These are phyloP conservation scores for Moesziomyces globuligerus DNA, from an alignment of 1,284 basidiomycete species.

Conservation along the genomic window DNA sequence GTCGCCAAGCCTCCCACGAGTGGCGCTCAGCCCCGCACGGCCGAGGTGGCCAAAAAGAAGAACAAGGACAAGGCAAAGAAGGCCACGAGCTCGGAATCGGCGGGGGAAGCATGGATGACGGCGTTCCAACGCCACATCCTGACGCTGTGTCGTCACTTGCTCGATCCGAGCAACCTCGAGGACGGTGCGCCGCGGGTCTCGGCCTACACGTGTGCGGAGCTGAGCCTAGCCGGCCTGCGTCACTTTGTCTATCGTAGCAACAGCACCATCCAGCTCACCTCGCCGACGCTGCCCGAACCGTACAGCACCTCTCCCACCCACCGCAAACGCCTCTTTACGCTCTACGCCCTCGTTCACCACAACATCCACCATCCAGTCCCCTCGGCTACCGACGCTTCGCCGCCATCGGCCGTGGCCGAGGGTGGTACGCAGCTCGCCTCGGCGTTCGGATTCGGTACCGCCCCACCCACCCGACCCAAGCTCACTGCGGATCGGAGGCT, in stretches of 20 bases:
- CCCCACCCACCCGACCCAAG: conserved; percentile 1
- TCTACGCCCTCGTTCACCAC: conserved; percentile 39
- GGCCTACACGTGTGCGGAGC: conserved; percentile 69
- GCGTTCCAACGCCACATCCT: conserved; percentile 30
- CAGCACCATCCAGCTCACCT: conserved; percentile 84
- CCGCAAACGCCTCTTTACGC: conserved; percentile 71
- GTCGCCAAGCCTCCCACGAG: conserved; percentile 6
- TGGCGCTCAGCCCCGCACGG: neutral
- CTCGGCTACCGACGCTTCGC: neutral
- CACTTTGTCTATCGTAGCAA: conserved; percentile 96
- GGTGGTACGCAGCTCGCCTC: conserved; percentile 75
- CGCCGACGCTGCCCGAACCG: conserved; percentile 82
- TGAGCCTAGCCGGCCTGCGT: conserved; percentile 85
- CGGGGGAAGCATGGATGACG: conserved; percentile 16
- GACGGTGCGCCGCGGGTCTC: conserved; percentile 22
- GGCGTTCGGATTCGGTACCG: conserved; percentile 70
- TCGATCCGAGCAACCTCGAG: conserved; percentile 32
- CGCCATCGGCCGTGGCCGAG: conserved; percentile 70
- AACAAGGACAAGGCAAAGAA: conserved; percentile 2
- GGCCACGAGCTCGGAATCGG: neutral
- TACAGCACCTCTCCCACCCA: conserved; percentile 76
- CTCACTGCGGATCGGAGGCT: conserved; percentile 22
- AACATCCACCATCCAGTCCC: conserved; percentile 47
- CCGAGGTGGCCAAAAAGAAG: conserved; percentile 1
- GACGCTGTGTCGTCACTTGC: conserved; percentile 24